Base-by-base conservation (phyloP, 169 alveolate species). In the Sarcocystis neurona region DNA sequence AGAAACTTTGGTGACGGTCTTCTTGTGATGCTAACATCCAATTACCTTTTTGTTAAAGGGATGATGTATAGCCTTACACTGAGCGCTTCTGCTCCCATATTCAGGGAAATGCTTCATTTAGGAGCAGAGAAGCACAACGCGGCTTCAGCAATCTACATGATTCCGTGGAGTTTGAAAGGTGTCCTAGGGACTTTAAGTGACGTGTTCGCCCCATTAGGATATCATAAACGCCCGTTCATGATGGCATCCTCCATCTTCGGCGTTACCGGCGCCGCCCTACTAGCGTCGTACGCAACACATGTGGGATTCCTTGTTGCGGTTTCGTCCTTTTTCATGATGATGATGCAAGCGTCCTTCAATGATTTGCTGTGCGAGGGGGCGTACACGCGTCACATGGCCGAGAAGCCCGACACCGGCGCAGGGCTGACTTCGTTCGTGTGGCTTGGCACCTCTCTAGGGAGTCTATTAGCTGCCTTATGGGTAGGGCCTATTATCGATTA, bases 151-250 rank as follows among this genome's bases (percentile, higher is more conserved):
- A 85, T 89, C 43, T 80, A 60, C 70, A 84, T 84, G 87, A 74
- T 84, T 46, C 93, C 93, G 39, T 89, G 93, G 93, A 53, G 89
- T 56, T 37, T 89, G 44, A 89, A 89, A 63, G 93, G 93, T 12
- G 41, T 84, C 30, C 77, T 80, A 39, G 93, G 93, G 6, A 66
- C 89, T 1, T 74, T 89, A 30, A 68, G 88, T 1, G 93, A 89
- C 47, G 80, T 89, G 47, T 89, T 80, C 47, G 89, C 93, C 6
- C 74, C 79, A 46, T 56, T 48, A 8, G 93, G 93, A 5, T 89
- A 89, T 87, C 90, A 89, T 50, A 89, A 89, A 53, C 85, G 90
- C 39, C 72, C 88, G 41, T 89, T 58, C 46, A 84, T 89, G 93
- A 48, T 84, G 50, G 72, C 79, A 12, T 77, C 90, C 0, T 72